phyloP scores from a whole-genome alignment of 129 eudicot genomes.

The Arctium lappa region DNA sequence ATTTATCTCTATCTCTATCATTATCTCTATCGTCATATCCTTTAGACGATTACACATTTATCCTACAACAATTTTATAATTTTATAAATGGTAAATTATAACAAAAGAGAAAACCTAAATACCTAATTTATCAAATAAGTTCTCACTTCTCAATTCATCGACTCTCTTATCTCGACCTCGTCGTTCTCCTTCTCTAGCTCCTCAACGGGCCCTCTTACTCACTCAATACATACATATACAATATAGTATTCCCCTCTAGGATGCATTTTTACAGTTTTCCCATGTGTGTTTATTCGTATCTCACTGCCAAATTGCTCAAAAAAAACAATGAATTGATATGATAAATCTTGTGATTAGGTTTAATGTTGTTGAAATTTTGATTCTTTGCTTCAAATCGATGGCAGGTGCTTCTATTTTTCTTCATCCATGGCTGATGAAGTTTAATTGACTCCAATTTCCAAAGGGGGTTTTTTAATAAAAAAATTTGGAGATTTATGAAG shows the following conservation, averaged over 20 bases:
- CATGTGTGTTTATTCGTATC: constrained; percentile 30
- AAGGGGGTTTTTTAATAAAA: neutral
- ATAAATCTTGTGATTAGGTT: constrained; percentile 8
- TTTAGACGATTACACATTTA: too few species aligned
- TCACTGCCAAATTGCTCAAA: constrained; percentile 24
- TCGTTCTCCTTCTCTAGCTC: neutral
- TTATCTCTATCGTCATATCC: too few species aligned
- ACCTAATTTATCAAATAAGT: too few species aligned
- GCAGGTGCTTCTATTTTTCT: constrained; percentile 16
- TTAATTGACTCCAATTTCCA: constrained; percentile 1
- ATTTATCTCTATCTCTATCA: too few species aligned
- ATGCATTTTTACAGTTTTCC: constrained; percentile 11
- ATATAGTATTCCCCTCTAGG: too few species aligned
- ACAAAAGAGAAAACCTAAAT: too few species aligned
- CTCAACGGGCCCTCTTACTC: neutral
- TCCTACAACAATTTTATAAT: too few species aligned
- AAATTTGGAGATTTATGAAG: constrained; percentile 15
- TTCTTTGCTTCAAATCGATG: constrained; percentile 22
- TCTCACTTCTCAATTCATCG: neutral
- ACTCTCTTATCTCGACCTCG: neutral
- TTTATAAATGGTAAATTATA: too few species aligned
- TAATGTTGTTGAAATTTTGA: constrained; percentile 22
- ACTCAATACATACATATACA: too few species aligned
- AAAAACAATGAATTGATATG: neutral
- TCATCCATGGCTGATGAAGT: neutral